Evolutionary conservation across 2,329 filamentous ascomycete genomes (phyloP), one percentile per base, ranked within the genome.

Genomic region (Trichoderma gracile): DNA sequence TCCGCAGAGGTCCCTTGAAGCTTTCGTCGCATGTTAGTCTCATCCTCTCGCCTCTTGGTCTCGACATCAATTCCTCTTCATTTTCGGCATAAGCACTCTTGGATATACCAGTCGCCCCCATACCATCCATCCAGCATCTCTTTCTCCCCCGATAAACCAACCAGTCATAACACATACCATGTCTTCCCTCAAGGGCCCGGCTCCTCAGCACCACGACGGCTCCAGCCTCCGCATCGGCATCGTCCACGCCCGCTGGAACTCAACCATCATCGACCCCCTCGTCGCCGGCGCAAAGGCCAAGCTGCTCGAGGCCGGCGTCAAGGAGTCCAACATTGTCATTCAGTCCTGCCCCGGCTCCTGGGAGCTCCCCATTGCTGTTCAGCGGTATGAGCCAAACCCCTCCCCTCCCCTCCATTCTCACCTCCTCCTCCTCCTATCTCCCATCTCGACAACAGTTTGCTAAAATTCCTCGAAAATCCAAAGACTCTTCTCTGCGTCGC

Each of bases 161-260:
- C 21, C 10, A 27, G 40, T n/a, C 45, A n/a, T 38, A 14, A 25
- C 45, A 21, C 42, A 25, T 42, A 33, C 2, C 19, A 65, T 65
- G 64, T 65, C 64, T 46, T 80, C 81, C 65, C 79, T 83, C 76
- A 87, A 86, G 72, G 84, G 83, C 65, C 84, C 84, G n/a, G 78
- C 79, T 68, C 78, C 80, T 61, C 79, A 87, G 74, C 79, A 83
- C 71, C 82, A 86, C 77, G 82, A 89, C 75, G 90, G 91, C 77
- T 86, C 86, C 72, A 82, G 81, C 73, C 86, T 99, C 68, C 92
- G 95, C 74, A 89, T 99, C 75, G 94, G 91, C 75, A 98, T 99
- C 75, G 86, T 99, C 65, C 95, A 98, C 80, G 94, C 94, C 65
- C 89, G 95, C 73, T 99, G 95, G 95, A 99, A 99, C 81, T 84